A percentile compares a stretch with the other conserved stretches of the same genome.
Conservation (phyloP, 352 stramenopile species). For the Pilasporangium apinafurcum region DNA sequence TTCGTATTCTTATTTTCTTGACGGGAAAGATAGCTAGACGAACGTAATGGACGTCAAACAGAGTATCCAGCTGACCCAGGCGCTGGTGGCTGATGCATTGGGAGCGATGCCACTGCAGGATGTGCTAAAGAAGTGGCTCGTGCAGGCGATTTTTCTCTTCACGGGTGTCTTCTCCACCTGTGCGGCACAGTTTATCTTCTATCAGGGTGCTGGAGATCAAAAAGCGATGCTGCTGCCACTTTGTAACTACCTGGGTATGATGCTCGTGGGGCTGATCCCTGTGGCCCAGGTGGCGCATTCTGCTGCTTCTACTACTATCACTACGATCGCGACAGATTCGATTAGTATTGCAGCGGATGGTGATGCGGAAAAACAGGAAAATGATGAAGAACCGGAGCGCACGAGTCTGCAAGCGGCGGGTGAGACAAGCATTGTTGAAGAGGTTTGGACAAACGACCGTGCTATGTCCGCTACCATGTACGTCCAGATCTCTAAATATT, state of each 20-base stretch:
- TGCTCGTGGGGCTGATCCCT: constrained; percentile 73
- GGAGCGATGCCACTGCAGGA: too few relatives aligned
- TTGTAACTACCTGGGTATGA: constrained; percentile 85
- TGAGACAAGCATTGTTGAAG: not conserved
- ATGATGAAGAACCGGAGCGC: constrained; percentile 9
- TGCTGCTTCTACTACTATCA: not conserved
- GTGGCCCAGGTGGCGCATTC: not conserved
- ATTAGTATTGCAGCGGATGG: constrained; percentile 1
- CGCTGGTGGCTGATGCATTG: too few relatives aligned
- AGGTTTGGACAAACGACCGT: not conserved
- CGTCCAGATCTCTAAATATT: too few relatives aligned
- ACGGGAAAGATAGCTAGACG: too few relatives aligned
- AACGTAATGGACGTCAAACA: too few relatives aligned
- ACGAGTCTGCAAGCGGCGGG: constrained; percentile 1
- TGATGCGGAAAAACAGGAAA: constrained; percentile 1
- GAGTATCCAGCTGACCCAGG: too few relatives aligned
- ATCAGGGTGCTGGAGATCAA: constrained; percentile 75
- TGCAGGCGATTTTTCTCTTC: constrained; percentile 69
- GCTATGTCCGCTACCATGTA: constrained; percentile 1
- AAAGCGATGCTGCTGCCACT: constrained; percentile 81
- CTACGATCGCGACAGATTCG: not conserved
- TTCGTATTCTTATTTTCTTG: too few relatives aligned
- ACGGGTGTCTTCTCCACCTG: constrained; percentile 85
- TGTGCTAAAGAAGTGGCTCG: constrained; percentile 18
- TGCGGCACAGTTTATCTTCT: constrained; percentile 80